Base-by-base conservation (phyloP, 257 asterid species). In the Forsythia viridissima region DNA sequence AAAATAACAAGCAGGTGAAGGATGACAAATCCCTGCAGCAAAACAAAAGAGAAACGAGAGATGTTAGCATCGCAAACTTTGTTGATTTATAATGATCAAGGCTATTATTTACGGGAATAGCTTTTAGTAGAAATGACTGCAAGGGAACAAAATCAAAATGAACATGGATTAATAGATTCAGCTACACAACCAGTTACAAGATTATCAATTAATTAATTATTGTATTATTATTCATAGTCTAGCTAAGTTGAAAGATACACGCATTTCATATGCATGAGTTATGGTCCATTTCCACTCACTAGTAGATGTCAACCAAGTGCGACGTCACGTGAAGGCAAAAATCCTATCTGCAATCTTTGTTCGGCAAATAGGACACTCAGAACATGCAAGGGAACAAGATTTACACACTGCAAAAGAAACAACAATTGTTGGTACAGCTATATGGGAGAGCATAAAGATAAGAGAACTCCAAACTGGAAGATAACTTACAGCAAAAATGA, bases 331-430 rank as follows among this genome's bases (percentile, higher is more conserved):
- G 55, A 88, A 93, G 77, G 96, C 96, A 75, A 92, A 92, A 87
- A 93, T 93, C 83, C 98, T 88, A 84, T 93, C 98, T 39, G 86
- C 80, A 46, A 93, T 93, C 74, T 80, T 86, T 76, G 97, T 86
- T 78, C 97, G 87, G 82, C 98, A 92, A 74, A 93, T 89, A 37
- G 97, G 97, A 81, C 98, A 92, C 85, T 93, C 98, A 1, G 97
- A 83, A 79, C 99, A 95, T 65, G 98, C 99, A 70, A 93, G 96
- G 63, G 97, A 95, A 81, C 99, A 93, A 75, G 98, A 88, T 85
- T 93, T 92, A 86, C 98, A 95, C 78, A 95, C 99, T 95, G 97
- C 94, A 85, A 83, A 37, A 71, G 79, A 44, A 72, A 46, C 41
- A 73, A 42, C 44, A 10, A 42, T 65, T 20, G 80, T 86, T 21